Evolutionary conservation across 2,329 filamentous ascomycete species (phyloP).

Genomic region (Sarocladium oryzae): DNA sequence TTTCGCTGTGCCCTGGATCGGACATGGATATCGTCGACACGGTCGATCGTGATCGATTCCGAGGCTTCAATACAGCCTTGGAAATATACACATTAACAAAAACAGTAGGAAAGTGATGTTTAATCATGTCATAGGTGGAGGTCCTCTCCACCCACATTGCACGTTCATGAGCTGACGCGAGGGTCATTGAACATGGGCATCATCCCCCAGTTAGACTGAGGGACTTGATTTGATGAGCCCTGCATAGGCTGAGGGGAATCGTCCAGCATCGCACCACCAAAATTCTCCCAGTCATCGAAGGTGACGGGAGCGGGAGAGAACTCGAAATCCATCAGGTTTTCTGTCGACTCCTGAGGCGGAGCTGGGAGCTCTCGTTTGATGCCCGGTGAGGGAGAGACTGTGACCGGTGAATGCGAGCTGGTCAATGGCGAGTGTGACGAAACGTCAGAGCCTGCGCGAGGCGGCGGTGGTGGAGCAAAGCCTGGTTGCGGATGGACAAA

Average conservation of each 20-base stretch:
- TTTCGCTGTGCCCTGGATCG: conserved; percentile 2
- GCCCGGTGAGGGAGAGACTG: conserved; percentile 21
- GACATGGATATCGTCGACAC: conserved; percentile 8
- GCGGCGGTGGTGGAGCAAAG: conserved; percentile 6
- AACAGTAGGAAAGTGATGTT: neutral
- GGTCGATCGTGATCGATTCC: conserved; percentile 4
- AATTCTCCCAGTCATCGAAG: conserved; percentile 36
- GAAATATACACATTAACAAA: conserved; percentile 9
- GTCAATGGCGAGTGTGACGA: conserved; percentile 25
- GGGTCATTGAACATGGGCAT: conserved; percentile 28
- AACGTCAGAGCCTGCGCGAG: conserved; percentile 9
- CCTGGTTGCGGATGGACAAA: conserved; percentile 19
- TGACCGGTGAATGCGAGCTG: conserved; percentile 18
- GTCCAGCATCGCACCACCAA: conserved; percentile 28
- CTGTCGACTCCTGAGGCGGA: conserved; percentile 17
- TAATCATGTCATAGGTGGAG: neutral
- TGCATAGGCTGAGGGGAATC: conserved; percentile 21
- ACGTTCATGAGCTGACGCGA: conserved; percentile 25
- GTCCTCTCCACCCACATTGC: conserved; percentile 8
- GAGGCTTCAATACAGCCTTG: neutral
- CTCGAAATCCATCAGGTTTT: conserved; percentile 37
- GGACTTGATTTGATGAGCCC: conserved; percentile 15
- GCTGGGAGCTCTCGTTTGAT: conserved; percentile 32
- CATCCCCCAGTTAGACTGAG: conserved; percentile 24
- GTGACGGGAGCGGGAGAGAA: conserved; percentile 31